These are phyloP conservation scores for Claviceps sp. DNA, from an alignment of 2,329 filamentous ascomycete species.

Conservation along the genomic window DNA sequence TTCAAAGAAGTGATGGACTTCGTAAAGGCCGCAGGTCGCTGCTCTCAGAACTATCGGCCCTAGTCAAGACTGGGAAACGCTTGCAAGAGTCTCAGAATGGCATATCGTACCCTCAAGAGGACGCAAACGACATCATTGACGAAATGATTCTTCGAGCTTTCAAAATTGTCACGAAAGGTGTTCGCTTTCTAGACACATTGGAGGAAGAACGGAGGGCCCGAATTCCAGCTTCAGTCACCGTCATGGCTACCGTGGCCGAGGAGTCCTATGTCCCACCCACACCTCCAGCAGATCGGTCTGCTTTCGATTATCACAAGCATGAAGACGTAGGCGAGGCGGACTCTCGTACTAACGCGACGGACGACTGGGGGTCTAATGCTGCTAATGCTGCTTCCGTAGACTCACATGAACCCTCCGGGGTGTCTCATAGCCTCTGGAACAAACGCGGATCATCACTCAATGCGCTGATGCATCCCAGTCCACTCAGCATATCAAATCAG, in stretches of 20 bases:
- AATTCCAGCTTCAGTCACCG: conserved; percentile 39
- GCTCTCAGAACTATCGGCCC: conserved; percentile 73
- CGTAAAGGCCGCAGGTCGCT: conserved; percentile 75
- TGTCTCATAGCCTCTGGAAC: conserved; percentile 22
- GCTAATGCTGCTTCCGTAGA: conserved; percentile 22
- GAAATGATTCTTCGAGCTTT: conserved; percentile 91
- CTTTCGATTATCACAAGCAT: conserved; percentile 29
- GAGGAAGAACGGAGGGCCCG: conserved; percentile 46
- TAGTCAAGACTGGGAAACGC: conserved; percentile 80
- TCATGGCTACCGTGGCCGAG: conserved; percentile 46
- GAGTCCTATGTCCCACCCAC: conserved; percentile 47
- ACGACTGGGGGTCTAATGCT: conserved; percentile 13
- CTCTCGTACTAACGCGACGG: conserved; percentile 21
- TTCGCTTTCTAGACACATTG: conserved; percentile 79
- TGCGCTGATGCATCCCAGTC: conserved; percentile 17
- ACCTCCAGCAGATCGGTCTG: conserved; percentile 44
- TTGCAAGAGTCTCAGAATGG: conserved; percentile 60
- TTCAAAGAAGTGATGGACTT: conserved; percentile 63
- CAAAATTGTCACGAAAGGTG: conserved; percentile 81
- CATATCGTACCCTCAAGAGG: conserved; percentile 31
- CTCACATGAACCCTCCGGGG: conserved; percentile 23
- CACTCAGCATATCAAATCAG: conserved; percentile 15
- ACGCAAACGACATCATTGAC: conserved; percentile 67
- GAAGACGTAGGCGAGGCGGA: conserved; percentile 23
- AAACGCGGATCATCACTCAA: conserved; percentile 35